These are phyloP conservation scores for Cercospora brassicicola DNA, from an alignment of 2,329 filamentous ascomycete species.

Conservation along the genomic window DNA sequence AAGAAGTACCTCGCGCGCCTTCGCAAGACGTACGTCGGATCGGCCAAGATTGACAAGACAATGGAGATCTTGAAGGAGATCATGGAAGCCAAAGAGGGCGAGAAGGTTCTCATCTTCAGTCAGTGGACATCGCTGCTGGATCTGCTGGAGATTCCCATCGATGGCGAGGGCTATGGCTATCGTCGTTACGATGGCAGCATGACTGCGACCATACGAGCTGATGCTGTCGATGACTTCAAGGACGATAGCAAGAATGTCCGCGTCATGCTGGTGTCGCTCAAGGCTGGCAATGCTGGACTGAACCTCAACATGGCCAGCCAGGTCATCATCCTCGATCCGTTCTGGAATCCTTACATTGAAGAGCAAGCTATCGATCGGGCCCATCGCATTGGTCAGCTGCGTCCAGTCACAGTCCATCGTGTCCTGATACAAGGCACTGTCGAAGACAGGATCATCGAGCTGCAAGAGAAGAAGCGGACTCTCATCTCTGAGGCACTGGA, in stretches of 20 bases:
- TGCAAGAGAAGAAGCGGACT: conserved; percentile 76
- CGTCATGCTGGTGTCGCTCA: conserved; percentile 75
- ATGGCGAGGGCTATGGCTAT: conserved; percentile 58
- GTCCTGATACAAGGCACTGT: conserved; percentile 76
- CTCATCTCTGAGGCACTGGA: conserved; percentile 79
- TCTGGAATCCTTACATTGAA: conserved; percentile 93
- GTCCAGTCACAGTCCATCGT: conserved; percentile 74
- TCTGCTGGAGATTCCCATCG: conserved; percentile 71
- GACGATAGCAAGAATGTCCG: conserved; percentile 58
- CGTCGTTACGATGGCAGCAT: conserved; percentile 77
- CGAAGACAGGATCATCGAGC: conserved; percentile 77
- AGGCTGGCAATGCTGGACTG: conserved; percentile 80
- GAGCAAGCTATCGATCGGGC: conserved; percentile 89
- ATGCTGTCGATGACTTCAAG: conserved; percentile 67
- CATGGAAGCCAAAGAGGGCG: conserved; percentile 50
- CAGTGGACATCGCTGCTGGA: conserved; percentile 80
- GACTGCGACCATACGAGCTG: conserved; percentile 64
- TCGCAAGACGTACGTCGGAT: conserved; percentile 67
- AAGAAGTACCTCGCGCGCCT: conserved; percentile 69
- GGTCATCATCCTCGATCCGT: conserved; percentile 87
- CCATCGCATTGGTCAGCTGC: conserved; percentile 79
- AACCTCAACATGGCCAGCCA: conserved; percentile 81
- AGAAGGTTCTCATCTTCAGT: conserved; percentile 80
- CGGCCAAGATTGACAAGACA: conserved; percentile 71
- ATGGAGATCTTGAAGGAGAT: conserved; percentile 62